Conservation (phyloP, 2,329 filamentous ascomycete species). For the Pyrenophora graminea region DNA sequence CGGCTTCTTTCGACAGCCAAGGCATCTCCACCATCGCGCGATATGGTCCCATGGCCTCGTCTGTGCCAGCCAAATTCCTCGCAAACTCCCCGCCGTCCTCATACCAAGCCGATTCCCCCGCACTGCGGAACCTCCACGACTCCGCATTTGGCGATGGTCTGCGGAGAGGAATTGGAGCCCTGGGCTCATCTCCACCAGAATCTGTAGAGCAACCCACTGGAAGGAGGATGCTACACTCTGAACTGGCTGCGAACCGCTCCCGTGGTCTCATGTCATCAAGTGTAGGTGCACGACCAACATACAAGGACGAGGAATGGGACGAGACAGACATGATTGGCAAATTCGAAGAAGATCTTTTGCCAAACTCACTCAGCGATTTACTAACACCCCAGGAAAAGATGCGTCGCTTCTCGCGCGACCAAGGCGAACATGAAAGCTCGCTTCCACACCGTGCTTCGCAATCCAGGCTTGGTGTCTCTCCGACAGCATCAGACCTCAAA, state of each 20-base stretch:
- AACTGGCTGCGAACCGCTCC: slow-evolving; percentile 59
- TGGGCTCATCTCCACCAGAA: slow-evolving; percentile 61
- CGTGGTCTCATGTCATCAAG: slow-evolving; percentile 65
- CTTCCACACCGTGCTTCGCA: slow-evolving; percentile 46
- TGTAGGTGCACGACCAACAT: slow-evolving; percentile 54
- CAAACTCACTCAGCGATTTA: slow-evolving; percentile 67
- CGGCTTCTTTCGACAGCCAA: slow-evolving; percentile 94
- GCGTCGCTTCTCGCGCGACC: slow-evolving; percentile 62
- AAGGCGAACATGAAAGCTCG: slow-evolving; percentile 54
- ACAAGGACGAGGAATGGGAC: slow-evolving; percentile 59
- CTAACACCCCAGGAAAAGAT: slow-evolving; percentile 65
- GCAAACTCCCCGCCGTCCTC: slow-evolving; percentile 80
- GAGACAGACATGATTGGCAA: slow-evolving; percentile 61
- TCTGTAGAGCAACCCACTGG: slow-evolving; percentile 66
- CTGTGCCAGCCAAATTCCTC: slow-evolving; percentile 88
- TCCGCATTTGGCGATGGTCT: slow-evolving; percentile 73
- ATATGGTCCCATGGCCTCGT: slow-evolving; percentile 88
- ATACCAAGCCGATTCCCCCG: slow-evolving; percentile 63
- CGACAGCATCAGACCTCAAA: slow-evolving; percentile 50
- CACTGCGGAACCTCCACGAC: slow-evolving; percentile 64
- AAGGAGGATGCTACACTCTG: slow-evolving; percentile 67
- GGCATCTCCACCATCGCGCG: slow-evolving; percentile 90
- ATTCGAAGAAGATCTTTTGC: slow-evolving; percentile 89
- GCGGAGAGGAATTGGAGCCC: slow-evolving; percentile 50
- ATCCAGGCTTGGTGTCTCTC: slow-evolving; percentile 55